Base-by-base conservation (phyloP, 345 rosid genomes). In the Citrus unshiu region DNA sequence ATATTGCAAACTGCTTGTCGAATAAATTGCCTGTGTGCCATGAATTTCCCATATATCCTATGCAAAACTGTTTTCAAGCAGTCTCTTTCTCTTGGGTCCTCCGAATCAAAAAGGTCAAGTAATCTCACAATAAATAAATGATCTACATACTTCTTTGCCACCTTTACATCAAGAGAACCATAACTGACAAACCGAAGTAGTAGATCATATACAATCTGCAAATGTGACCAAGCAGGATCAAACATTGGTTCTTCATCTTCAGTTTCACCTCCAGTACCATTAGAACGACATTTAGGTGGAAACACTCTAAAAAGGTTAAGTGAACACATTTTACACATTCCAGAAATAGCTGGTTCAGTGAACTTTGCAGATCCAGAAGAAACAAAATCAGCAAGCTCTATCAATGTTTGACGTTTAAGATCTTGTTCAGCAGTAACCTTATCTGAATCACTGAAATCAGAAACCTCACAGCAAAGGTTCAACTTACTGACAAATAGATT, bases 41-140 rank as follows among this genome's bases (percentile, higher is more conserved):
- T 93, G 81, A 93, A 93, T 79, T 88, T 93, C 68, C 93, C 93
- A 65, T 93, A 93, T 73, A 88, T 79, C 75, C 90, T 85, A 64
- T 93, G 97, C 58, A 93, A 85, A 78, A 93, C 87, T 27, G 95
- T 93, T 81, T 93, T 93, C 85, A 93, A 84, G 82, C 88, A 84
- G 75, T 93, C 95, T 84, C 93, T 88, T 77, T 92, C 97, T 79
- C 97, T 83, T 7, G 94, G 97, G 72, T 92, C 97, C 77, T 89
- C 97, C 5, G 97, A 92, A 72, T 91, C 97, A 24, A 92, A 92
- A 77, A 92, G 93, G 35, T 92, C 93, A 35, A 92, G 94, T 80
- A 92, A 73, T 86, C 82, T 86, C 80, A 79, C 70, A 24, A 92
- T 60, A 76, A 91, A 92, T 39, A 89, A 84, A 80, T 89, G 92